Evolutionary conservation across 2,329 filamentous ascomycete genomes (phyloP).

Genomic region (Ceratocystis alfenasii): DNA sequence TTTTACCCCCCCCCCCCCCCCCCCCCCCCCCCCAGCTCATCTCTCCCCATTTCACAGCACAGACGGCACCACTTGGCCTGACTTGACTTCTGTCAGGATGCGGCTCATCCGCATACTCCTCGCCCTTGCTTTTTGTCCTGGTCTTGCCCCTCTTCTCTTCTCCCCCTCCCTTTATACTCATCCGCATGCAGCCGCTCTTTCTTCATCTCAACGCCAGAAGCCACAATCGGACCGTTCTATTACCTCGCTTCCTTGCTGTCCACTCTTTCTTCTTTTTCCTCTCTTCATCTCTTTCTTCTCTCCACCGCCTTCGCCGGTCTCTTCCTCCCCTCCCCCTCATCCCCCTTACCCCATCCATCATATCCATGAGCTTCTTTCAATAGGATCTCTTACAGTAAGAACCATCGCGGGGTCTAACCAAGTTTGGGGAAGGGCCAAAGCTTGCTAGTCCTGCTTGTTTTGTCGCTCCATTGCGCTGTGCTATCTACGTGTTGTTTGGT

Average conservation of each 20-base stretch:
- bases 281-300: not conserved
- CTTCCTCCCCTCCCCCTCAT: not conserved
- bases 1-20: too few species aligned
- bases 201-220: not conserved
- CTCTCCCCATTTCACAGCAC: not conserved
- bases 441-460: not conserved
- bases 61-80: not conserved
- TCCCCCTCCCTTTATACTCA: not conserved
- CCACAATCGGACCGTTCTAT: not conserved
- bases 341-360: not conserved
- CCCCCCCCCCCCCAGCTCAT: not conserved
- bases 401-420: conserved; percentile 3
- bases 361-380: conserved; percentile 5
- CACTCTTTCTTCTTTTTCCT: not conserved
- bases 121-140: not conserved
- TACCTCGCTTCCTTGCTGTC: not conserved
- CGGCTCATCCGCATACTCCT: not conserved
- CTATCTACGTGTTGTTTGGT: not conserved
- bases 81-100: not conserved
- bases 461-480: not conserved
- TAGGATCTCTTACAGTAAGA: not conserved
- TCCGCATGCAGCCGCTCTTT: not conserved
- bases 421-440: conserved; percentile 3
- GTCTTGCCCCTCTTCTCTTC: not conserved
- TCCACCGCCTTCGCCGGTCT: not conserved